Evolutionary conservation across 2,329 filamentous ascomycete species (phyloP), one percentile per base, ranked within the genome.

Genomic region (Talaromyces sp.): DNA sequence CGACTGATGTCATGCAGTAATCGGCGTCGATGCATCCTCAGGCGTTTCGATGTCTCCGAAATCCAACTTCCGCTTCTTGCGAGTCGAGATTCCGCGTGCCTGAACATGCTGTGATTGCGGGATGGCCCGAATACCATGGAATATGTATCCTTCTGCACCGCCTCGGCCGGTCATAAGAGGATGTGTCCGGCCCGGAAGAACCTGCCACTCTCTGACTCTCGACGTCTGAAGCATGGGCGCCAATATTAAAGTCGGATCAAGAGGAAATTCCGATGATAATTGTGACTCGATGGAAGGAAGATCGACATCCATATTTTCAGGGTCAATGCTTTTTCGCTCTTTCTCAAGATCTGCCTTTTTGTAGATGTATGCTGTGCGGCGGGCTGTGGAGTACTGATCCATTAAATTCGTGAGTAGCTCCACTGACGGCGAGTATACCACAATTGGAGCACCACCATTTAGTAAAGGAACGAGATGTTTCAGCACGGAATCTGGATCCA

Each of bases 81-180:
- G 76, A 47, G 78, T 76, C 62, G 87, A 88, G 73, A 89, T 90
- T 0, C 95, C 95, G 66, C 92, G 87, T 1, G 94, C 94, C 72
- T 92, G 89, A 4, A 97, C 89, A 70, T 85, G 88, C 1, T 91
- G 92, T 71, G 91, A 86, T 0, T 90, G 87, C 0, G 95, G 95
- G 54, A 94, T 80, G 0, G 95, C 92, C 70, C 88, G 86, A 75
- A 90, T 91, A 0, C 85, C 94, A 33, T 92, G 94, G 70, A 98
- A 93, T 3, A 99, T 76, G 76, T 92, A 99, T 0, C 95, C 95
- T 73, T 98, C 94, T 0, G 92, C 88, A 0, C 94, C 94, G 22
- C 95, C 95, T 47, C 86, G 85, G 43, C 88, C 88, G 66, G 91
- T 97, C 95, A 99, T 99, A 63, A 96, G 78, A 7, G 95, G 95